A percentile compares a stretch with the other conserved stretches of the same genome.
Evolutionary conservation across 106 monocot genomes (phyloP).

Genomic region (Dendrobium officinale): DNA sequence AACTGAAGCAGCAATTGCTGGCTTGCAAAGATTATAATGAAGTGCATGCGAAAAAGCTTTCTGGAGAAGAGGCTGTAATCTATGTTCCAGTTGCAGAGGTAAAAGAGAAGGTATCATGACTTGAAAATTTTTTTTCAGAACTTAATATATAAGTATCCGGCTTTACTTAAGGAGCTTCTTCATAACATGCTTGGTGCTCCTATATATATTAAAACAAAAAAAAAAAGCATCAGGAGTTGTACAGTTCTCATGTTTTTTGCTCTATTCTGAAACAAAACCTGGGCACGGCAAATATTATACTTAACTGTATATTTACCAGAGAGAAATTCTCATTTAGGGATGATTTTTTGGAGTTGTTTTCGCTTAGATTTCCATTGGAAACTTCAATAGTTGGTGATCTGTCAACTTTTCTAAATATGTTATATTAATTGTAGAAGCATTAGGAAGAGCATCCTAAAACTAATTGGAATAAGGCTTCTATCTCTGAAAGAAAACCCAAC

Average conservation of each 20-base stretch:
- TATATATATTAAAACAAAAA: neutral
- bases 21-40: constrained; percentile 6
- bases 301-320: too few relatives aligned
- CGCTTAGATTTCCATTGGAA: too few relatives aligned
- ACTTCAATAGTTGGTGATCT: too few relatives aligned
- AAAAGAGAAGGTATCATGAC: constrained; percentile 30
- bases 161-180: neutral
- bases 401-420: too few relatives aligned
- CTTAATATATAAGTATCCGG: neutral
- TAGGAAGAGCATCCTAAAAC: too few relatives aligned
- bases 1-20: constrained; percentile 30
- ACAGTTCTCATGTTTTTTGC: neutral
- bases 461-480: too few relatives aligned
- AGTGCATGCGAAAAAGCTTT: neutral
- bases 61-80: constrained; percentile 16
- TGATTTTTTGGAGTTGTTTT: neutral
- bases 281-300: neutral
- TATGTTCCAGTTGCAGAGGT: constrained; percentile 53
- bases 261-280: neutral
- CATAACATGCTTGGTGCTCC: neutral
- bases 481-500: too few relatives aligned
- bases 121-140: neutral
- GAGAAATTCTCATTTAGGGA: neutral
- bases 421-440: too few relatives aligned
- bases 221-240: neutral